Evolutionary conservation across 495 filamentous ascomycete species (phyloP), one percentile per base, ranked within the genome.

Genomic region (Podospora appendiculata): DNA sequence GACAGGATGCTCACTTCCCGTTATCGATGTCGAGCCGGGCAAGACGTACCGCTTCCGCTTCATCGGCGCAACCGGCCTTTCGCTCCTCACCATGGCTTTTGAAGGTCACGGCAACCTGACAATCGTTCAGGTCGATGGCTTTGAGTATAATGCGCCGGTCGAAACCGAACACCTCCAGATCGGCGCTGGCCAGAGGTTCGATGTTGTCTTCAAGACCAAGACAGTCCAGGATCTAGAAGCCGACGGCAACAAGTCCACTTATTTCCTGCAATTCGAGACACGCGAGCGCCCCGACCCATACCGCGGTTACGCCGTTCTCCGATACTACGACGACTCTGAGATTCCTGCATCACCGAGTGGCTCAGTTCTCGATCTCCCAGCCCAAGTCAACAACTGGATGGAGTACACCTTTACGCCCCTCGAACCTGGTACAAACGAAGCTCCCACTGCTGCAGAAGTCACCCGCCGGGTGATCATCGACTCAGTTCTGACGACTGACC

Each of bases 1-100:
- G 19, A 58, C 57, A 18, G 67, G 67, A 32, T 79, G 75, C 54
- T 64, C 62, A 48, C 66, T 78, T 10, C 67, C 67, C 8, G 68
- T 77, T 6, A 75, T 85, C 52, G 68, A 76, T 36, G 72, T 84
- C 18, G 68, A 83, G 18, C 74, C 80, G 0, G 73, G 68, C 33
- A 81, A 76, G 58, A 78, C 77, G 1, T 85, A 85, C 52, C 73
- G 78, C 9, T 62, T 83, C 48, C 70, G 80, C 41, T 73, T 78
- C 59, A 75, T 84, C 46, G 77, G 79, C 0, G 70, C 58, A 6
- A 77, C 75, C 1, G 75, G 78, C 4, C 63, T 84, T 18, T 77
- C 77, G 0, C 72, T 78, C 49, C 54, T 77, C 4, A 64, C 65
- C 1, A 58, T 79, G 43, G 79, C 61, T 2, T 66, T 83, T 42